Base-by-base conservation (phyloP, 345 rosid genomes). In the Eucalyptus tenuipes region DNA sequence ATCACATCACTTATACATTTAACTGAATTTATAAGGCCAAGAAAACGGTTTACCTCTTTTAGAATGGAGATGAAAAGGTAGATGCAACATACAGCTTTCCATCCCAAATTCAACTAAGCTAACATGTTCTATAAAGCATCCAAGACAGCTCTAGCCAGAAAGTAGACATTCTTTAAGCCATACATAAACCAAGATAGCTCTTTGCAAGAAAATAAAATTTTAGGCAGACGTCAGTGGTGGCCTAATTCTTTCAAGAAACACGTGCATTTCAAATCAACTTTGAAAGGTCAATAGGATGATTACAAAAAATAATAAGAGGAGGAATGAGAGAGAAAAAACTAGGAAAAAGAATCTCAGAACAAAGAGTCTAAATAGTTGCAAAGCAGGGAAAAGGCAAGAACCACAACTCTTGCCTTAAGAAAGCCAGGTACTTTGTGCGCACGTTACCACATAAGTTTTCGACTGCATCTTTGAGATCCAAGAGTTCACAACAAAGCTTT, bases 381-480 rank as follows among this genome's bases (percentile, higher is more conserved):
- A 75, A 71, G 45, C 2, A 1, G 7, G 45, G 16, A 75, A 75
- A 75, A 22, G 82, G 82, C 47, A 10, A 40, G 3, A 75, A 75
- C 8, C 47, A 75, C 15, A 75, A 75, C 27, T 75, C 82, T 75
- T 75, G 82, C 99, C 99, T 95, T 92, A 96, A 92, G 94, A 98
- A 98, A 91, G 99, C 96, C 89, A 94, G 90, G 90, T 94, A 95
- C 87, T 96, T 97, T 27, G 97, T 94, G 84, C 92, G 96, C 94
- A 92, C 93, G 92, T 98, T 94, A 87, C 98, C 97, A 84, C 99
- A 93, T 88, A 96, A 92, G 91, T 95, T 96, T 86, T 97, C 99
- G 81, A 96, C 99, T 12, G 98, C 96, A 96, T 97, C 99, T 90
- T 97, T 98, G 92, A 98, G 92, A 94, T 97, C 99, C 95, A 98